phyloP scores from a whole-genome alignment of 2,329 filamentous ascomycete species.

The Aspergillus aculeatus region DNA sequence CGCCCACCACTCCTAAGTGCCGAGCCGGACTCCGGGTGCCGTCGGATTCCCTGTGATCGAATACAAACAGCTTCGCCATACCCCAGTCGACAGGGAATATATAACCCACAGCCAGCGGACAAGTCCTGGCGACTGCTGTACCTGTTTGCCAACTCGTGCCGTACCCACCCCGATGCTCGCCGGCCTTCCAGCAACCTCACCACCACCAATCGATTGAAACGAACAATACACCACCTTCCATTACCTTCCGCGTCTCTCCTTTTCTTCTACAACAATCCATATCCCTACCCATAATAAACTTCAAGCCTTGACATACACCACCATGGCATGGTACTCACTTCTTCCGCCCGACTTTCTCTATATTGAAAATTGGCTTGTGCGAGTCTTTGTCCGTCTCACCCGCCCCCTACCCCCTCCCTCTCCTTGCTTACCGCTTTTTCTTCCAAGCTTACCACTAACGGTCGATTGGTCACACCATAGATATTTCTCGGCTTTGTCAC shows the following conservation, averaged over 20 bases:
- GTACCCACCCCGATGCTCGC: not conserved
- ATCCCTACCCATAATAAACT: not conserved
- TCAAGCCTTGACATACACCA: not conserved
- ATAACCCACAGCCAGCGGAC: not conserved
- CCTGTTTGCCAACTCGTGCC: not conserved
- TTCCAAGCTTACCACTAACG: not conserved
- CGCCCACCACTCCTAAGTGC: not conserved
- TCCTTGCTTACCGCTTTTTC: not conserved
- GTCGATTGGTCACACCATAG: constrained; percentile 36
- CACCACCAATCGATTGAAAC: not conserved
- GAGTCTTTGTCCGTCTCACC: constrained; percentile 57
- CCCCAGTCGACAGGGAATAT: not conserved
- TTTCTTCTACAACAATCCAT: not conserved
- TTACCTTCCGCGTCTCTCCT: not conserved
- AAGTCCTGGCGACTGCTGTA: not conserved
- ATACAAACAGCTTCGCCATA: not conserved
- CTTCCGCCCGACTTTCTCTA: constrained; percentile 58
- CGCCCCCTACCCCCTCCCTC: not conserved
- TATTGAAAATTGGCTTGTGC: constrained; percentile 62
- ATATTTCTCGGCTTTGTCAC: constrained; percentile 60
- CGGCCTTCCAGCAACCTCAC: not conserved
- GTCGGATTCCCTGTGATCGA: not conserved
- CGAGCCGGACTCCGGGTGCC: not conserved
- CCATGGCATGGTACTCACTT: constrained; percentile 67
- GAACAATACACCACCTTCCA: not conserved